phyloP scores from a whole-genome alignment of 176 grass and related monocot species.

The Juncus inflexus region DNA sequence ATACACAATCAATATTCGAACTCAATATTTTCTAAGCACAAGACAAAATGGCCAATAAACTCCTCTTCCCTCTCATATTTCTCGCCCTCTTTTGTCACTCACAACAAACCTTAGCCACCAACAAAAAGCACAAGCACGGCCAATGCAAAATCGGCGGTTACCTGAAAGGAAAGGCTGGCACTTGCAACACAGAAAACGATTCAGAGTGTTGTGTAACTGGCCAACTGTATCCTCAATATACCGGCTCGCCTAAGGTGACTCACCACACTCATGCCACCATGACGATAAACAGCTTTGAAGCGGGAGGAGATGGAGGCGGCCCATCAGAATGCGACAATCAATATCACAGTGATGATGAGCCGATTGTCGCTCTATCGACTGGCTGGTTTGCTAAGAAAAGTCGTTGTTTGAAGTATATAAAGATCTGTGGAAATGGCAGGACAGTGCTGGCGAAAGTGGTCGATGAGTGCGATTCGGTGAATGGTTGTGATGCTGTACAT shows the following conservation, averaged over 20 bases:
- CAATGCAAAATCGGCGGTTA: conserved; percentile 38
- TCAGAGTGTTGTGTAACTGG: conserved; percentile 44
- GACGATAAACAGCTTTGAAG: conserved; percentile 52
- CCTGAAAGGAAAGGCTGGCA: conserved; percentile 38
- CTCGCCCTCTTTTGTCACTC: not conserved
- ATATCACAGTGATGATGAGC: conserved; percentile 34
- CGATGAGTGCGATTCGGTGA: conserved; percentile 56
- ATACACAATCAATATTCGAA: not conserved
- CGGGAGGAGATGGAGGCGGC: conserved; percentile 36
- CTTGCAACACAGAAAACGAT: conserved; percentile 31
- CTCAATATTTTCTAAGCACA: not conserved
- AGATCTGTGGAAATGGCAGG: conserved; percentile 32
- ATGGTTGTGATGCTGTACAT: conserved; percentile 38
- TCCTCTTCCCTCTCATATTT: conserved; percentile 1
- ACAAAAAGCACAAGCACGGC: conserved; percentile 17
- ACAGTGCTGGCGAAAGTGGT: conserved; percentile 51
- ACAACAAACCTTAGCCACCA: conserved; percentile 4
- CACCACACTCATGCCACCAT: conserved; percentile 36
- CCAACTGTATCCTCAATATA: conserved; percentile 41
- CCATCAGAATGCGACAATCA: conserved; percentile 38
- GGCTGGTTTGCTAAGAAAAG: conserved; percentile 46
- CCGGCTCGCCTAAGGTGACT: conserved; percentile 42
- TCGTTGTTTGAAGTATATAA: conserved; percentile 38
- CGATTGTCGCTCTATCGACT: conserved; percentile 50
- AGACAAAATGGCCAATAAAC: not conserved